phyloP scores from a whole-genome alignment of 1,284 basidiomycete species.

The Ustilago trichophora region DNA sequence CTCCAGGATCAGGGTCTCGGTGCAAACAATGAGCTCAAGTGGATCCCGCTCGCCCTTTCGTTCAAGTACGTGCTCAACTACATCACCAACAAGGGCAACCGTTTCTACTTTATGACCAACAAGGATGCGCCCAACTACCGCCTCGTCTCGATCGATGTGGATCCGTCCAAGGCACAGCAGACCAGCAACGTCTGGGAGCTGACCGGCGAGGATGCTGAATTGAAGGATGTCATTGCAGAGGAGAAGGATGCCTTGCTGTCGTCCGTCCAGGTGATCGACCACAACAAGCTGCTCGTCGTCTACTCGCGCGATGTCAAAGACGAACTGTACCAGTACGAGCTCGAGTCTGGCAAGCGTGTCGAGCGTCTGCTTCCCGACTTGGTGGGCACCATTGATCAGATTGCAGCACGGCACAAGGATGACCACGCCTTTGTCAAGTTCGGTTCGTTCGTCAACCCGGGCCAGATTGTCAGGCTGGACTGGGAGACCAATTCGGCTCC shows the following conservation, averaged over 20 bases:
- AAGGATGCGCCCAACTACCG: conserved; percentile 62
- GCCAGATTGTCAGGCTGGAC: conserved; percentile 69
- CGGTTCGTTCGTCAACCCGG: conserved; percentile 79
- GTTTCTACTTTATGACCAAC: conserved; percentile 64
- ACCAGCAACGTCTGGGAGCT: conserved; percentile 55
- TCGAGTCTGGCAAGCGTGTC: conserved; percentile 72
- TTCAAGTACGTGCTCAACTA: conserved; percentile 59
- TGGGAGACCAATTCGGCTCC: conserved; percentile 60
- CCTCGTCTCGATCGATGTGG: conserved; percentile 52
- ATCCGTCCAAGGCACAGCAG: conserved; percentile 29
- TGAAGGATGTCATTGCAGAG: conserved; percentile 78
- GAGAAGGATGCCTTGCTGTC: conserved; percentile 74
- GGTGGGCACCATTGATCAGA: conserved; percentile 75
- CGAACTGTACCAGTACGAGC: conserved; percentile 79
- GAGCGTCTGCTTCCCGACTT: conserved; percentile 74
- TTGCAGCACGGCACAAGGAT: conserved; percentile 72
- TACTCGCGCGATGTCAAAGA: conserved; percentile 85
- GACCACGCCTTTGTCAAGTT: conserved; percentile 77
- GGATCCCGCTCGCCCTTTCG: conserved; percentile 56
- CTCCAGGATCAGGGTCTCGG: conserved; percentile 40
- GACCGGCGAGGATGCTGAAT: conserved; percentile 52
- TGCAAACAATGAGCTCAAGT: conserved; percentile 33
- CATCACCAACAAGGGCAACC: conserved; percentile 57
- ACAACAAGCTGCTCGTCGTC: conserved; percentile 74
- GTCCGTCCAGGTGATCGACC: conserved; percentile 71